These are phyloP conservation scores for Solanum sitiens DNA, from an alignment of 257 asterid species.

Conservation along the genomic window DNA sequence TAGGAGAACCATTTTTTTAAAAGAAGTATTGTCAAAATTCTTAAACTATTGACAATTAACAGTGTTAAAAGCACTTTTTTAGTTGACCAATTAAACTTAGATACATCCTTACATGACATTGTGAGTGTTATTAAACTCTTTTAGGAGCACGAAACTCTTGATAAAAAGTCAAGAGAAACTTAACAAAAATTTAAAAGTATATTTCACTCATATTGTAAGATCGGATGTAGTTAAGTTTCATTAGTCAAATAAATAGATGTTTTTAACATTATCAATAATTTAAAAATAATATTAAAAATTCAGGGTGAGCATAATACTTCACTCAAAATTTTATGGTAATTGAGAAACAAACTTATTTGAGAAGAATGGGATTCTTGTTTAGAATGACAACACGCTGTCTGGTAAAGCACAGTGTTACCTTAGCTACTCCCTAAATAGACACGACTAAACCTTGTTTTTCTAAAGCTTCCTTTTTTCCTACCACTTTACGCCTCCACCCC, in stretches of 20 bases:
- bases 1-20: background rate
- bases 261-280: too few relatives aligned
- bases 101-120: too few relatives aligned
- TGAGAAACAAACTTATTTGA: background rate
- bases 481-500: background rate
- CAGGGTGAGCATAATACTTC: background rate
- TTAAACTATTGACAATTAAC: too few relatives aligned
- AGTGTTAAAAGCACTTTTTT: too few relatives aligned
- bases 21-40: too few relatives aligned
- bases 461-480: background rate
- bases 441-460: background rate
- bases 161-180: too few relatives aligned
- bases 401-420: background rate
- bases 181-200: too few relatives aligned
- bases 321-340: background rate
- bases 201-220: background rate
- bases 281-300: too few relatives aligned
- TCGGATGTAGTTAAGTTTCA: fast-evolving
- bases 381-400: conserved; percentile 37
- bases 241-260: fast-evolving
- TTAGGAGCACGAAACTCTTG: too few relatives aligned
- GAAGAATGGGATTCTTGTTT: conserved; percentile 7
- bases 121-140: too few relatives aligned
- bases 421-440: background rate
- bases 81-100: too few relatives aligned